Conservation (phyloP, 2,329 filamentous ascomycete species). For the Cryphonectria parasitica region DNA sequence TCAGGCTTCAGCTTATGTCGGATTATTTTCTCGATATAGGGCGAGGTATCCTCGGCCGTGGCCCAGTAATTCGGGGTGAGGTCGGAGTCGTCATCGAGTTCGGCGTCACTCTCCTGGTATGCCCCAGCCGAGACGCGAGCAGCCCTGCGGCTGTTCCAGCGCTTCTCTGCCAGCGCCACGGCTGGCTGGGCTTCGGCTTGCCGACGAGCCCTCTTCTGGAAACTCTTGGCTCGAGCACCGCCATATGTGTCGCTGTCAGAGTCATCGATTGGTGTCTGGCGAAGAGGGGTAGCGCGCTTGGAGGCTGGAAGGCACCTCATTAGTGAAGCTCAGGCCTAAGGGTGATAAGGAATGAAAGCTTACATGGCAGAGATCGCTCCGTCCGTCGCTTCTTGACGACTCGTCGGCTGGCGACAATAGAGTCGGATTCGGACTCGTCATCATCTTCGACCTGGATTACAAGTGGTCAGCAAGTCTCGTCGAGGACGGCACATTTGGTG, state of each 20-base stretch:
- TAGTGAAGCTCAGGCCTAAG: constrained; percentile 9
- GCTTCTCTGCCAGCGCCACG: constrained; percentile 75
- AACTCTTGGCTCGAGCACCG: constrained; percentile 69
- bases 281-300: constrained; percentile 60
- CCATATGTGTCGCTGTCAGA: constrained; percentile 81
- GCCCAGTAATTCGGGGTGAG: constrained; percentile 72
- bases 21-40: constrained; percentile 88
- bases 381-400: constrained; percentile 71
- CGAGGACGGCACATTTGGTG: neutral
- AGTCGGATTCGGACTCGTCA: constrained; percentile 76
- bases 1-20: constrained; percentile 81
- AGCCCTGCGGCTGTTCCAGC: constrained; percentile 87
- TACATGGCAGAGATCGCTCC: constrained; percentile 67
- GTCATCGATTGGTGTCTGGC: constrained; percentile 59
- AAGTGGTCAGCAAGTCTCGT: constrained; percentile 32
- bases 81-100: constrained; percentile 68
- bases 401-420: constrained; percentile 59
- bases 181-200: constrained; percentile 70
- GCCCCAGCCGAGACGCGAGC: constrained; percentile 68
- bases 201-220: constrained; percentile 77
- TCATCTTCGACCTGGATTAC: constrained; percentile 53
- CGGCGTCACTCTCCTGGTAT: constrained; percentile 70
- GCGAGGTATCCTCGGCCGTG: constrained; percentile 72
- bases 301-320: constrained; percentile 50
- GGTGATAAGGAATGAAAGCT: constrained; percentile 33